These are phyloP conservation scores for Euphrasia arctica DNA, from an alignment of 305 asterid genomes.

Conservation along the genomic window DNA sequence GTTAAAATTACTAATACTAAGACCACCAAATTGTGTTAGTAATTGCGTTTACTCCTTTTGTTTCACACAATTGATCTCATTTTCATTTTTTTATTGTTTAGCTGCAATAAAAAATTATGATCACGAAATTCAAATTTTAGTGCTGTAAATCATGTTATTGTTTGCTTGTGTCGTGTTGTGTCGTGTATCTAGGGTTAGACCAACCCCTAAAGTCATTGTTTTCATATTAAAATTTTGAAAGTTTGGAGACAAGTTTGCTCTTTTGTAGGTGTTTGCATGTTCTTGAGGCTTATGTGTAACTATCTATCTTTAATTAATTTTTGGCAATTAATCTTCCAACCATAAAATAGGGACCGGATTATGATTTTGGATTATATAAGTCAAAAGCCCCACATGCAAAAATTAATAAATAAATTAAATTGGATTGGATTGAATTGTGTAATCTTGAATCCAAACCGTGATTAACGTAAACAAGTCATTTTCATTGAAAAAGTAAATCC, in stretches of 20 bases:
- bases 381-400: conserved; percentile 39
- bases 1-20: not conserved
- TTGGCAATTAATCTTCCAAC: conserved; percentile 11
- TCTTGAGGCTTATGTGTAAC: not conserved
- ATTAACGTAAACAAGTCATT: conserved; percentile 46
- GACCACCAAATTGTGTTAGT: too few relatives aligned
- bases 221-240: not conserved
- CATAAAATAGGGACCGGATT: not conserved
- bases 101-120: not conserved
- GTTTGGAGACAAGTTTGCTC: not conserved
- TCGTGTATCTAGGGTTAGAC: too few relatives aligned
- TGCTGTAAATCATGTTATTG: conserved; percentile 13
- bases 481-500: conserved; percentile 29
- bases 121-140: conserved; percentile 18
- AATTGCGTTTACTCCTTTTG: too few relatives aligned
- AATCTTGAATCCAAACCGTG: conserved; percentile 40
- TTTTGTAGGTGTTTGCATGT: conserved; percentile 9
- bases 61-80: too few relatives aligned
- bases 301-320: not conserved
- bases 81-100: too few relatives aligned
- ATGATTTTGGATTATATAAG: conserved; percentile 10
- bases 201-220: conserved; percentile 7
- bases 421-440: not conserved
- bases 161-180: not conserved
- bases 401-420: conserved; percentile 7